Evolutionary conservation across 768 basidiomycete genomes (phyloP), one percentile per base, ranked within the genome.

Genomic region (Phallus indusiatus): DNA sequence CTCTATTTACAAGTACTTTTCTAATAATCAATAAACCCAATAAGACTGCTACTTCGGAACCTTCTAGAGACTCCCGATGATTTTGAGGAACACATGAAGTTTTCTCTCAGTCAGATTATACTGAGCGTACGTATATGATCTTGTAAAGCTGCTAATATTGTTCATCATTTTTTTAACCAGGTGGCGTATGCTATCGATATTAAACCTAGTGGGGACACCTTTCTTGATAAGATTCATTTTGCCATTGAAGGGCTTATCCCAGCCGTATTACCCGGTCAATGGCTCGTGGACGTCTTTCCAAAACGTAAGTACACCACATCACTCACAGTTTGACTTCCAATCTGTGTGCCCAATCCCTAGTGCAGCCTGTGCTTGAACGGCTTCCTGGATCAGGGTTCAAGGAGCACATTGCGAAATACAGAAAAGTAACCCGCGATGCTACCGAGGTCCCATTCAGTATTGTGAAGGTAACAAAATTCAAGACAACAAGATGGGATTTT

Each of bases 161-260:
- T 72, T 75, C 16, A 28, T n/a, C 47, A 6, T 73, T 77, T 14
- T 64, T 53, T 76, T 35, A n/a, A n/a, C 59, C 71, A 71, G 54
- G 71, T 79, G 36, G 69, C 72, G 2, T 79, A 79, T 53, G 76
- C 77, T 2, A 68, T 70, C 36, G 56, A 68, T 1, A 67, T 78
- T 12, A 69, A 70, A 16, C 71, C 73, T n/a, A 62, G 69, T 58
- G 73, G 71, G 6, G 76, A 77, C 59, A 62, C 71, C 12, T 78
- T 74, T 60, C 71, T 78, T 18, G 62, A 70, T 1, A 65, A 77
- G 20, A 74, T 75, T 16, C 73, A 77, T 57, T 63, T 70, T 46
- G 75, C 76, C 4, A 56, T 76, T 21, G 65, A 69, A 7, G 67
- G 66, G 33, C 67, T 76, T 18, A 68, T 69, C 28, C 63, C 66